Base-by-base conservation (phyloP, 176 grass and related monocot genomes). In the Carex myosuroides region DNA sequence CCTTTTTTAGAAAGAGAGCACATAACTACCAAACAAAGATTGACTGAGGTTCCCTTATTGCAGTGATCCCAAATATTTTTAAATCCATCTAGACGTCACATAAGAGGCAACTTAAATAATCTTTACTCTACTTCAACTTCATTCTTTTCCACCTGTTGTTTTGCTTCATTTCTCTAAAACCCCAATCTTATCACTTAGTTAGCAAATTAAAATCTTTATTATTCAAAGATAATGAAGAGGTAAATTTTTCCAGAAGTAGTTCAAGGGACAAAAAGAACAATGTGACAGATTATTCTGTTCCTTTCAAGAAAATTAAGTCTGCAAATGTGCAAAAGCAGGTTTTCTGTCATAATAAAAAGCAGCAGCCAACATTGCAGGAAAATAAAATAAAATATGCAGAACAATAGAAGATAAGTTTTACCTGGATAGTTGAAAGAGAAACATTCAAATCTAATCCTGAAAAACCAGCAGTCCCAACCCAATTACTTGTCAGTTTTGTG, bases 381-480 rank as follows among this genome's bases (percentile, higher is more conserved):
- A 65, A 48, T 13, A 41, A 85, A 30, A 37, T 39, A 76, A 21
- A 66, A 62, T 64, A 78, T 56, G 17, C 56, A 74, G 84, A 68
- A 86, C 69, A 59, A 76, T 21, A 60, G 29, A 48, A 87, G 68
- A 84, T 70, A 84, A 67, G 4, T 26, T 67, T 77, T 39, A 91
- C 93, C 91, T 91, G 88, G 50, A 95, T 88, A 84, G 83, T 85
- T 67, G 91, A 91, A 59, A 95, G 54, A 74, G 88, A 86, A 41
- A 92, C 75, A 30, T 66, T 7, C 44, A 92, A 60, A 86, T 95
- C 88, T 70, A 95, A 91, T 86, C 93, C 93, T 85, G 88, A 91
- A 85, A 95, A 55, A 86, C 78, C 90, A 89, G 85, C 91, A 59
- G 33, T 88, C 82, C 93, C 93, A 68, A 82, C 81, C 91, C 91